Conservation (phyloP, 352 stramenopile species). For the Halophytophthora polymorphica region DNA sequence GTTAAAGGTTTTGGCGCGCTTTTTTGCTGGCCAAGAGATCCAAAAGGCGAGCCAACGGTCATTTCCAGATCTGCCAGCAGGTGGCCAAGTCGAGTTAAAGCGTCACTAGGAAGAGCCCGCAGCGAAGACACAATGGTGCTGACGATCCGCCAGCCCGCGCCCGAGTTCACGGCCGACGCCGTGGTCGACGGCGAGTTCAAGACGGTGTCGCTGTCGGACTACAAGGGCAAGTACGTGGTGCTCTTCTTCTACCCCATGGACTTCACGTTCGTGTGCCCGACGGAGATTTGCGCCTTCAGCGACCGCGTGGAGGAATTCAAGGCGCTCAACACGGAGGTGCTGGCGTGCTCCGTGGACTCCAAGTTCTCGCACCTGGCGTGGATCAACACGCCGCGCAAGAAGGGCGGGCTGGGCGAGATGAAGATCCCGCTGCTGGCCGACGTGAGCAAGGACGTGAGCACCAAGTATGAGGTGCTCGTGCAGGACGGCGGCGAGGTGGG, state of each 20-base stretch:
- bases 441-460: constrained; percentile 81
- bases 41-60: too few species aligned
- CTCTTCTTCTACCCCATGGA: constrained; percentile 93
- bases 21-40: too few species aligned
- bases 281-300: constrained; percentile 89
- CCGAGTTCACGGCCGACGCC: constrained; percentile 74
- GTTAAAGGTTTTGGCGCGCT: too few species aligned
- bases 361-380: constrained; percentile 88
- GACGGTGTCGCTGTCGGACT: constrained; percentile 79
- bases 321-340: constrained; percentile 70
- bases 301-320: constrained; percentile 82
- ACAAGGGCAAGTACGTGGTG: constrained; percentile 89
- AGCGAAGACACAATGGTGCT: constrained; percentile 35
- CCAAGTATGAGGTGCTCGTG: constrained; percentile 85
- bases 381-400: constrained; percentile 88
- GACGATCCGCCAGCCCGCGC: constrained; percentile 66
- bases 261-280: constrained; percentile 92
- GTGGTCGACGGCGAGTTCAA: constrained; percentile 85
- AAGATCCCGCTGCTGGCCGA: constrained; percentile 90
- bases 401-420: constrained; percentile 88
- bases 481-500: constrained; percentile 61
- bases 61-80: too few species aligned
- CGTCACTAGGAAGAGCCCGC: too few species aligned
- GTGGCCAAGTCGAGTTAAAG: background rate
- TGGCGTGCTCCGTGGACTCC: constrained; percentile 82